phyloP scores from a whole-genome alignment of 306 rosid genomes.

The Astragalus membranaceus region DNA sequence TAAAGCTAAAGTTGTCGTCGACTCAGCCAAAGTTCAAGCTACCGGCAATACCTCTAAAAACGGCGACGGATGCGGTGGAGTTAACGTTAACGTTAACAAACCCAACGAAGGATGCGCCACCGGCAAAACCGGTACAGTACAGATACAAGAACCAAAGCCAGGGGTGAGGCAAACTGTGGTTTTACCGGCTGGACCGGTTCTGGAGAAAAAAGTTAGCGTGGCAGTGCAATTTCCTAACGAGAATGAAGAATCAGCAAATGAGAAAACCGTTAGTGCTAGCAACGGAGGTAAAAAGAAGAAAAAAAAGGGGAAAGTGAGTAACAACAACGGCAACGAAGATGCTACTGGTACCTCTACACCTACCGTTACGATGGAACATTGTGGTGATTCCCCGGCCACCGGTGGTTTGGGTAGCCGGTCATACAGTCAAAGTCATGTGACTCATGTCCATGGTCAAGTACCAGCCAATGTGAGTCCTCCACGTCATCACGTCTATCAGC shows the following conservation, averaged over 20 bases:
- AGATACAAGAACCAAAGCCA: slow-evolving; percentile 29
- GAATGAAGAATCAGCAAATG: slow-evolving; percentile 18
- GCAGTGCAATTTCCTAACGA: slow-evolving; percentile 34
- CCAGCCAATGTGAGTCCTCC: slow-evolving; percentile 41
- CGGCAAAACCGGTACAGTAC: slow-evolving; percentile 31
- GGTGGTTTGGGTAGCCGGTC: slow-evolving; percentile 27
- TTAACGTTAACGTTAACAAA: neutral
- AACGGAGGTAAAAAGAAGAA: slow-evolving; percentile 62
- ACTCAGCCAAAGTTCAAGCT: slow-evolving; percentile 21
- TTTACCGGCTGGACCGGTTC: slow-evolving; percentile 25
- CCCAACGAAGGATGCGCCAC: slow-evolving; percentile 25
- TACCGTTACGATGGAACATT: neutral
- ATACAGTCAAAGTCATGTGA: slow-evolving; percentile 4
- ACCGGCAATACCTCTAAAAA: neutral
- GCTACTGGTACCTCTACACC: neutral
- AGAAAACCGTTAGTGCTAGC: slow-evolving; percentile 16
- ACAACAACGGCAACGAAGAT: neutral
- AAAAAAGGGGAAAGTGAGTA: slow-evolving; percentile 47
- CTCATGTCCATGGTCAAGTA: neutral
- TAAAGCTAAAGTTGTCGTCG: neutral
- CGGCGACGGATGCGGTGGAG: neutral
- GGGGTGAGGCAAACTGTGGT: slow-evolving; percentile 40
- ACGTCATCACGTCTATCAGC: slow-evolving; percentile 23
- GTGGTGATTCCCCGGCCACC: slow-evolving; percentile 18
- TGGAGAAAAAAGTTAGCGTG: slow-evolving; percentile 28